Conservation (phyloP, 2,329 filamentous ascomycete genomes). For the Neonectria ditissima region DNA sequence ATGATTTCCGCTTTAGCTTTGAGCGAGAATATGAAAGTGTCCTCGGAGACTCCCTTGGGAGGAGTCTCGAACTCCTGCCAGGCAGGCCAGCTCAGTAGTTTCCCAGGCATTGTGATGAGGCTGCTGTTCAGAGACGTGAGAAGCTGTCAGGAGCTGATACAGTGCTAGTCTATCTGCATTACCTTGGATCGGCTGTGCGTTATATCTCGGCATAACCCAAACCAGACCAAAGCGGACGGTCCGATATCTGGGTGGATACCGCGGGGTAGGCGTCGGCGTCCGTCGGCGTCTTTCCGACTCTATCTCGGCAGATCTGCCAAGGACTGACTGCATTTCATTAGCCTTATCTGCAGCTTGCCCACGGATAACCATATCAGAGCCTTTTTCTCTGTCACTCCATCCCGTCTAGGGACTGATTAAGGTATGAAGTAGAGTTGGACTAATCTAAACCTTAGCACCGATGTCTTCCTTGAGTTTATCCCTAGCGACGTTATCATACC, state of each 20-base stretch:
- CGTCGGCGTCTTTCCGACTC: background rate
- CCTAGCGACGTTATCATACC: background rate
- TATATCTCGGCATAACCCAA: too few species aligned
- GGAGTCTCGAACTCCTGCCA: conserved; percentile 39
- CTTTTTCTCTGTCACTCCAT: background rate
- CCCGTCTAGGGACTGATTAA: background rate
- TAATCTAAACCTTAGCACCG: background rate
- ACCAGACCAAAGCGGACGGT: background rate
- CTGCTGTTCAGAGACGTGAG: background rate
- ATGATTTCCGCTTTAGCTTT: conserved; percentile 50
- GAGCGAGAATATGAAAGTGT: conserved; percentile 27
- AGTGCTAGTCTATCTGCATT: background rate
- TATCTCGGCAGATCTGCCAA: background rate
- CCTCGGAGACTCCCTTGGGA: conserved; percentile 21
- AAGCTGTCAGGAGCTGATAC: background rate
- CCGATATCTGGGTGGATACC: background rate
- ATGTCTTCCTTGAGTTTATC: background rate
- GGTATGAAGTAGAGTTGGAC: too few species aligned
- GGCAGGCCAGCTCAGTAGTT: conserved; percentile 34
- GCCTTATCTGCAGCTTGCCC: background rate
- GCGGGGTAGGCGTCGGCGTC: background rate
- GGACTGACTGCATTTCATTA: background rate
- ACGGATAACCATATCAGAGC: background rate
- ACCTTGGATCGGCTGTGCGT: background rate
- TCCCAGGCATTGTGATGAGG: background rate